Percentiles rank a stretch among this genome's conserved stretches.
Conservation (phyloP, 805 yeast genomes). For the Kluyveromyces nonfermentans region DNA sequence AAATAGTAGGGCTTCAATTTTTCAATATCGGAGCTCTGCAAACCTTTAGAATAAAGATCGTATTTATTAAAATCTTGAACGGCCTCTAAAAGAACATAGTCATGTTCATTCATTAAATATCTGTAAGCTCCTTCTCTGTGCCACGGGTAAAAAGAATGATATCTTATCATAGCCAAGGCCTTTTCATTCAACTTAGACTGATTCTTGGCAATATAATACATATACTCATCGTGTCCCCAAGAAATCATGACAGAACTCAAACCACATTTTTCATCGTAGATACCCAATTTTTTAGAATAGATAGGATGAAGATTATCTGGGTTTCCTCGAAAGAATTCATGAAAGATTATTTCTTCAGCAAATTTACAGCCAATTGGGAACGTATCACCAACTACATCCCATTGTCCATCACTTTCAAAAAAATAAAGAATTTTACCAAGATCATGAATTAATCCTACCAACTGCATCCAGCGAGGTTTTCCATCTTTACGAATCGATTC, state of each 20-base stretch:
- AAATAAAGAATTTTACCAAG: conserved; percentile 60
- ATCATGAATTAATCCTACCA: conserved; percentile 65
- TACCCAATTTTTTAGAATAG: conserved; percentile 57
- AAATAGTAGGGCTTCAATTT: conserved; percentile 48
- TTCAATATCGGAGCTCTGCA: conserved; percentile 39
- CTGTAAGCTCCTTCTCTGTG: conserved; percentile 61
- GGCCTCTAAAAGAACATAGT: conserved; percentile 48
- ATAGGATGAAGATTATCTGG: conserved; percentile 56
- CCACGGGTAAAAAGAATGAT: conserved; percentile 72
- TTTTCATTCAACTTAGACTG: conserved; percentile 56
- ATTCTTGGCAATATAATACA: conserved; percentile 61
- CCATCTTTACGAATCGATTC: conserved; percentile 61
- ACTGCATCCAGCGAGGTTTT: conserved; percentile 68
- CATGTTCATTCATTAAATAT: conserved; percentile 56
- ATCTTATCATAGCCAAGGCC: conserved; percentile 64
- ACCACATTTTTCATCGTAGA: conserved; percentile 56
- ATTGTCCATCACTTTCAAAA: conserved; percentile 64
- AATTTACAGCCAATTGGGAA: conserved; percentile 67
- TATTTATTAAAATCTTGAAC: conserved; percentile 60
- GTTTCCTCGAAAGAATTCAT: conserved; percentile 49
- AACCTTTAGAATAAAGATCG: conserved; percentile 58
- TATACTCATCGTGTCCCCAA: conserved; percentile 76
- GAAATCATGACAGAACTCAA: conserved; percentile 60
- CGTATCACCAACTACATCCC: conserved; percentile 78
- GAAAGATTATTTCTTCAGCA: conserved; percentile 49